Base-by-base conservation (phyloP, 78 protist genomes). In the Salpingoeca rosetta region DNA sequence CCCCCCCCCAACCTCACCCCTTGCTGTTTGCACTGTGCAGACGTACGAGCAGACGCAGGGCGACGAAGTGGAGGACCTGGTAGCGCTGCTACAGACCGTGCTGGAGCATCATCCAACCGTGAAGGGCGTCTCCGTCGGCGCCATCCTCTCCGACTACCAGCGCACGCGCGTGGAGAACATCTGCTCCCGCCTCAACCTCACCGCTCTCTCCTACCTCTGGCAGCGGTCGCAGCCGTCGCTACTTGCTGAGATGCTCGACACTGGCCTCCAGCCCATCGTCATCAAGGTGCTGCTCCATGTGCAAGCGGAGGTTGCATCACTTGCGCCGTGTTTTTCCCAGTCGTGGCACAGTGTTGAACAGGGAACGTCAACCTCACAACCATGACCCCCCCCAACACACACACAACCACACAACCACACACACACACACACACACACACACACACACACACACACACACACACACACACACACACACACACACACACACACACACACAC, bases 61-160 rank as follows among this genome's bases (percentile, higher is more conserved):
- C 26, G 99, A 96, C 84, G 95, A 93, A 57, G 98, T 97, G 0
- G 99, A 97, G 84, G 95, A 92, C 44, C 78, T 97, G n/a, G 87
- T 26, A 41, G 80, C 0, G 37, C 85, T 96, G 11, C 87, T 97
- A 10, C 0, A 7, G 25, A 35, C 0, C 0, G 93, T 92, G 65
- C 85, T 84, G 38, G 36, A 22, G 7, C 42, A 2, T 24, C 43
- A 38, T 76, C 97, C 97, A 40, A 87, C 76, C 3, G 79, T 95
- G 0, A 80, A 91, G 57, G 98, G 95, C 37, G 97, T 97, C 0
- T 89, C 92, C 27, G 84, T 87, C 24, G 99, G 99, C 31, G 98
- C 99, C n/a, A 90, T 97, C 31, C 90, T 93, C 31, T 93, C 97
- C 56, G 88, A 91, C 86, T 98, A 98, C 87, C 99, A 98, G 90